Conservation (phyloP, 805 yeast species). For the Sugiyamaella marilandica region DNA sequence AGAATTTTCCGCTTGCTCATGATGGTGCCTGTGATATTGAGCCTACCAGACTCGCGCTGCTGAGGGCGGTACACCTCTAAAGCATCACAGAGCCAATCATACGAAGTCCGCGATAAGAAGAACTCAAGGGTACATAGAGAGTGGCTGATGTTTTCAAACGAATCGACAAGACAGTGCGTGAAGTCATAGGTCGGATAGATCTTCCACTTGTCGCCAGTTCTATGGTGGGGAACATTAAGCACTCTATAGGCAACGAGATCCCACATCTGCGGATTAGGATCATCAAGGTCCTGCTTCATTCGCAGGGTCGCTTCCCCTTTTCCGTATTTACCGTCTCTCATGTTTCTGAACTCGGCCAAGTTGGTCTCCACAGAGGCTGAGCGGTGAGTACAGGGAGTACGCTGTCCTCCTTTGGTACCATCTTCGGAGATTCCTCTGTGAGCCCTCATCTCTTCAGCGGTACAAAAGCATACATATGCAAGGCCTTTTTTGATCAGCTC, state of each 20-base stretch:
- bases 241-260: slow-evolving; percentile 97
- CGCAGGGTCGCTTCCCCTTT: slow-evolving; percentile 93
- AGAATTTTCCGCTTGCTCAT: slow-evolving; percentile 95
- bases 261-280: slow-evolving; percentile 99
- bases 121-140: slow-evolving; percentile 96
- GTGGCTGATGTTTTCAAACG: slow-evolving; percentile 92
- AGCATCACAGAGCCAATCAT: slow-evolving; percentile 97
- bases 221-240: slow-evolving; percentile 84
- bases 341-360: slow-evolving; percentile 73
- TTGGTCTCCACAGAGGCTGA: slow-evolving; percentile 66
- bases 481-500: slow-evolving; percentile 60
- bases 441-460: slow-evolving; percentile 82
- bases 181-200: slow-evolving; percentile 98
- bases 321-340: slow-evolving; percentile 84
- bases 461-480: slow-evolving; percentile 92
- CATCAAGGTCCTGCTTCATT: slow-evolving; percentile 88
- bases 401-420: slow-evolving; percentile 91
- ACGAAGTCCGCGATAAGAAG: slow-evolving; percentile 84
- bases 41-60: slow-evolving; percentile 96
- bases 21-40: slow-evolving; percentile 90
- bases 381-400: slow-evolving; percentile 79
- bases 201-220: slow-evolving; percentile 97
- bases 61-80: slow-evolving; percentile 96
- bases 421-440: slow-evolving; percentile 89
- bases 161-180: slow-evolving; percentile 98